Percentiles rank a stretch among this genome's conserved stretches.
These are phyloP conservation scores for Claviceps cyperi DNA, from an alignment of 2,329 filamentous ascomycete genomes.

Conservation along the genomic window DNA sequence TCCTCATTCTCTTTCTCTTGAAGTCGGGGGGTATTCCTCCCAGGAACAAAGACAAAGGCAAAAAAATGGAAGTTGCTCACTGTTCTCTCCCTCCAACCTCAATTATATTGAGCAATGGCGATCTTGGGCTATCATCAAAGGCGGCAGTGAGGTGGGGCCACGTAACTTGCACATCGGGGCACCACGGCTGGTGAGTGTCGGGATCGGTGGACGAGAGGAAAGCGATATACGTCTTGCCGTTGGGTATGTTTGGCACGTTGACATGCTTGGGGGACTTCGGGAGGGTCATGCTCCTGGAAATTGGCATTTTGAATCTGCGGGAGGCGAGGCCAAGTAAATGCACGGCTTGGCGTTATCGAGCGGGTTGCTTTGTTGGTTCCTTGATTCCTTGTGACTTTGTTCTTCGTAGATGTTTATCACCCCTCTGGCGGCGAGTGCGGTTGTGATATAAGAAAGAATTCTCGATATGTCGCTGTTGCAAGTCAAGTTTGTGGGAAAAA, in stretches of 20 bases:
- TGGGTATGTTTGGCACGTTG: neutral
- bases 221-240: conserved; percentile 15
- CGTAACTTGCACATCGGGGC: conserved; percentile 23
- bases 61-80: conserved; percentile 11
- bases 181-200: conserved; percentile 22
- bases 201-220: conserved; percentile 23
- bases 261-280: conserved; percentile 4
- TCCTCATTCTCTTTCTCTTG: neutral
- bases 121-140: conserved; percentile 13
- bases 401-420: too few relatives aligned
- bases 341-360: too few relatives aligned
- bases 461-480: too few relatives aligned
- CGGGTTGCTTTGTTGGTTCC: too few relatives aligned
- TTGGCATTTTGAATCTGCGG: conserved; percentile 3
- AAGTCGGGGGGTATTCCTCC: neutral
- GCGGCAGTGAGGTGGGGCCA: conserved; percentile 17
- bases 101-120: conserved; percentile 15
- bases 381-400: too few relatives aligned
- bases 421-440: too few relatives aligned
- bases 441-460: too few relatives aligned
- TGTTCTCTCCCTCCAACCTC: conserved; percentile 20
- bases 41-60: too few relatives aligned
- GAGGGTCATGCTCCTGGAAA: conserved; percentile 1
- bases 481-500: too few relatives aligned
- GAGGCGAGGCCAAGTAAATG: neutral